Conservation (phyloP, 23 red algal genomes). For the Rhodosorus marinus region DNA sequence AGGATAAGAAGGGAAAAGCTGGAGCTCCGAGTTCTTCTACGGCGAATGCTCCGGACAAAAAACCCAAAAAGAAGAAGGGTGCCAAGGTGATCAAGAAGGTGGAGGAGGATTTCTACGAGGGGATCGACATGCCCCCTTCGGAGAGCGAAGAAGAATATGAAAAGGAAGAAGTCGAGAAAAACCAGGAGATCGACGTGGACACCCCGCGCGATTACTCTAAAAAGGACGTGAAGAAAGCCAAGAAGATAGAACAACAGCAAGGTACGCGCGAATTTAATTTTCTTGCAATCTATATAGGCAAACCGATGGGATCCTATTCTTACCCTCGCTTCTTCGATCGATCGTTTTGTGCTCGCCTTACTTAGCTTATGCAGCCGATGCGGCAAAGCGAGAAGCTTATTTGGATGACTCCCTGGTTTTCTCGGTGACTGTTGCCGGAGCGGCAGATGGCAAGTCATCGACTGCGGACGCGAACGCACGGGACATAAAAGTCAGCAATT, state of each 20-base stretch:
- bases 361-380: not conserved
- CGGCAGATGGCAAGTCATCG: not conserved
- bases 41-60: too few relatives aligned
- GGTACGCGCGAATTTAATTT: too few relatives aligned
- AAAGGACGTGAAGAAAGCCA: not conserved
- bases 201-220: not conserved
- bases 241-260: not conserved
- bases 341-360: too few relatives aligned
- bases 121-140: too few relatives aligned
- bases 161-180: not conserved
- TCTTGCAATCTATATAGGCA: too few relatives aligned
- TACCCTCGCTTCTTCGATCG: too few relatives aligned
- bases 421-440: not conserved
- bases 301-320: too few relatives aligned
- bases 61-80: too few relatives aligned
- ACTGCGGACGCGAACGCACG: conserved; percentile 10
- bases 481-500: conserved; percentile 50
- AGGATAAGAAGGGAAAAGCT: too few relatives aligned
- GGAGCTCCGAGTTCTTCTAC: too few relatives aligned
- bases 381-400: not conserved
- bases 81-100: too few relatives aligned
- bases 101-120: too few relatives aligned
- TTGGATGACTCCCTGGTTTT: not conserved
- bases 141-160: not conserved
- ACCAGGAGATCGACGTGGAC: not conserved